A percentile compares a stretch with the other conserved stretches of the same genome.
Conservation (phyloP, 2,329 filamentous ascomycete species). For the Trichoderma koningiopsis region DNA sequence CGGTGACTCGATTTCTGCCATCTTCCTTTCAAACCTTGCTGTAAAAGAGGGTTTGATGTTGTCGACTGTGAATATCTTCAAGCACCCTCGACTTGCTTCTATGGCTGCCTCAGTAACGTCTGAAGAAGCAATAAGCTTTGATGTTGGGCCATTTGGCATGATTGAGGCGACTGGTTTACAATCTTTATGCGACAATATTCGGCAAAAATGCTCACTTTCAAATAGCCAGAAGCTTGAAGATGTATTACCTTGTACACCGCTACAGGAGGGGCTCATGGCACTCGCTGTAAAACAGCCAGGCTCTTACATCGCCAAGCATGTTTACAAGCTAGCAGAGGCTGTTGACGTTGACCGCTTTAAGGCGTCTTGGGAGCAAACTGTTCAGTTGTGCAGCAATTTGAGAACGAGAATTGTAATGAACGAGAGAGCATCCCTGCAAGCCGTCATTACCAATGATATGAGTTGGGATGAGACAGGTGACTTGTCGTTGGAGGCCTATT, state of each 20-base stretch:
- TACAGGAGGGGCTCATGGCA: constrained; percentile 44
- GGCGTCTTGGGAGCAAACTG: constrained; percentile 28
- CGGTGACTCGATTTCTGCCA: constrained; percentile 44
- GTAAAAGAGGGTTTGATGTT: background rate
- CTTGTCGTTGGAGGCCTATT: background rate
- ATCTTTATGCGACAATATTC: background rate
- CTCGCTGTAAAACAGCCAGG: constrained; percentile 30
- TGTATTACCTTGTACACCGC: constrained; percentile 41
- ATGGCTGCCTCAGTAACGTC: background rate
- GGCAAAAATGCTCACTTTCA: background rate
- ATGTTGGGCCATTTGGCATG: background rate
- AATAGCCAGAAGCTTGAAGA: constrained; percentile 29
- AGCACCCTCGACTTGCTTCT: constrained; percentile 1
- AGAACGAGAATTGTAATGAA: constrained; percentile 31
- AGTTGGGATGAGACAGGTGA: background rate
- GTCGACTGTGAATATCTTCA: constrained; percentile 1
- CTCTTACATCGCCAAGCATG: constrained; percentile 28
- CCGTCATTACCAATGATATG: constrained; percentile 24
- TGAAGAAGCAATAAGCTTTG: background rate
- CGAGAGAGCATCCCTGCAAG: constrained; percentile 20
- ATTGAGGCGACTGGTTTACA: background rate
- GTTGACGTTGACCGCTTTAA: constrained; percentile 28
- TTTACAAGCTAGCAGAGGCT: constrained; percentile 19
- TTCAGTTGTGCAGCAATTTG: constrained; percentile 27
- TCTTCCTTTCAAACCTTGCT: constrained; percentile 4